phyloP scores from a whole-genome alignment of 495 filamentous ascomycete species.

The Sporormia fimetaria region DNA sequence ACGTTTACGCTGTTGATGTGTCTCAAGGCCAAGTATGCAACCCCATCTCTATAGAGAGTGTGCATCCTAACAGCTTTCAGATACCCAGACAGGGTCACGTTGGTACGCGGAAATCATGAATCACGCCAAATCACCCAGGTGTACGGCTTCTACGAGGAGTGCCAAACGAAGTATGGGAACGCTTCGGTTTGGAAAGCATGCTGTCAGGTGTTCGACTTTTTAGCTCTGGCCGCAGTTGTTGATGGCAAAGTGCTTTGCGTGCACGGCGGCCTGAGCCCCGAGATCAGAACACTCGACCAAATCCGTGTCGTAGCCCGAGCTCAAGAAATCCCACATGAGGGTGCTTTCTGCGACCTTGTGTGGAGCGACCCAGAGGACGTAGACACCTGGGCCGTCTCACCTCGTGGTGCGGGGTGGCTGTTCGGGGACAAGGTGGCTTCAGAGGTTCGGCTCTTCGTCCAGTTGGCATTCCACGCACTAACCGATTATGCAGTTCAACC shows the following conservation, averaged over 20 bases:
- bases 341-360: constrained; percentile 94
- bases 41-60: neutral
- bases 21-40: constrained; percentile 80
- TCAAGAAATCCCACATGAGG: constrained; percentile 96
- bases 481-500: constrained; percentile 56
- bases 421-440: constrained; percentile 95
- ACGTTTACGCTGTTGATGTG: constrained; percentile 93
- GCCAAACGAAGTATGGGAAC: constrained; percentile 94
- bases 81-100: constrained; percentile 87
- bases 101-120: constrained; percentile 95
- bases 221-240: constrained; percentile 90
- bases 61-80: constrained; percentile 36
- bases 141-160: constrained; percentile 98
- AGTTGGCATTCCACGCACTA: neutral
- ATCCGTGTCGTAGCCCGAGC: constrained; percentile 94
- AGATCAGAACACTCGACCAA: constrained; percentile 93
- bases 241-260: constrained; percentile 96
- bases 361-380: constrained; percentile 99
- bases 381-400: constrained; percentile 94
- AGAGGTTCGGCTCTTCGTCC: constrained; percentile 39
- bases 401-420: constrained; percentile 89
- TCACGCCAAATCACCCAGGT: constrained; percentile 97
- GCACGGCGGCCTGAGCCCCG: constrained; percentile 89
- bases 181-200: constrained; percentile 98
- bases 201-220: constrained; percentile 97